Evolutionary conservation across 2,329 filamentous ascomycete genomes (phyloP), one percentile per base, ranked within the genome.

Genomic region (Sporothrix globosa): DNA sequence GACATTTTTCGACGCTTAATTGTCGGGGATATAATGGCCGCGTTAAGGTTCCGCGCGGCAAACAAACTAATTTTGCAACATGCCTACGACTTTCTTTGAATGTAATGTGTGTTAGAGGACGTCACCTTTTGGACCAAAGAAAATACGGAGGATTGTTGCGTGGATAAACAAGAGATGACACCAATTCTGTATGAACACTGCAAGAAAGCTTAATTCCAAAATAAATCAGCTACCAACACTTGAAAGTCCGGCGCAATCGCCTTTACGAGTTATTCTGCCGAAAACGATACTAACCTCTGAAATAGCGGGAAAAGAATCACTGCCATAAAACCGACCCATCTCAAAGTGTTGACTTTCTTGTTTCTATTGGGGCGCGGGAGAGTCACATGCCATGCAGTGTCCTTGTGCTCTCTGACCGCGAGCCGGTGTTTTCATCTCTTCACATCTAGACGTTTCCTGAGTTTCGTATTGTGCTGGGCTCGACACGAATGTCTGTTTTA

Each of bases 371-470:
- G 67, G 67, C 67, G 41, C 67, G 67, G 53, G n/a, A 24, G 21
- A 41, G 39, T 60, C 67, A 68, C 53, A 61, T 69, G 67, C 54
- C 44, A 61, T 61, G 44, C 67, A 69, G 17, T 61, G 54, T 10
- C 41, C 54, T 60, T 61, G 67, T 61, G 54, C 21, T 41, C 30
- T 52, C 54, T 34, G 21, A 69, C 67, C 24, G 44, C 30, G 41
- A 44, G 44, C 67, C 67, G 67, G 17, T 39, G 14, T 17, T 34
- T 19, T 27, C 53, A 6, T 19, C 2, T n/a, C 11, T 58, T 24
- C 19, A 4, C 19, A 27, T 21, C 52, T 54, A 14, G 24, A 6
- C 14, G 24, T 27, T 54, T 14, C 14, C 13, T 6, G 11, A 13
- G 11, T 3, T 21, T 54, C 17, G 27, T 2, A 6, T 30, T 54